Evolutionary conservation across 139 green algal species (phyloP), one percentile per base, ranked within the genome.

Genomic region (Ostreobium quekettii): DNA sequence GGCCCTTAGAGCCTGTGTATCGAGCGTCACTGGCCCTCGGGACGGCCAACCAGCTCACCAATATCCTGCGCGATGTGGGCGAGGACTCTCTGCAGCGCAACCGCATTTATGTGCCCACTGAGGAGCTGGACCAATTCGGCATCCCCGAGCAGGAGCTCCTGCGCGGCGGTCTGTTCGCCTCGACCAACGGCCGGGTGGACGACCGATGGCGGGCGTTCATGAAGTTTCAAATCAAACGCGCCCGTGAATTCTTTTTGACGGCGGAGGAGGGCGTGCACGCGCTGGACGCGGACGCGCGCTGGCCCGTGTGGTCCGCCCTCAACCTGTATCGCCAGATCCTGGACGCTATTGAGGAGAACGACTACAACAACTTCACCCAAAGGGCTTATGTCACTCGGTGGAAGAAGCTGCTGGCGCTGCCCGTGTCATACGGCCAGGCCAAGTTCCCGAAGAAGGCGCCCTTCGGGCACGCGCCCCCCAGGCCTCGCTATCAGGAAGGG

Each of bases 1-100:
- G 90, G 2, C 76, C 79, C 4, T 67, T 96, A 59, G 86, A 93
- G 60, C 57, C 66, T 0, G 90, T 97, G 56, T 98, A 99, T 79
- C 75, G 83, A 0, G 89, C 90, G 2, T 93, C 94, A 29, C 78
- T 99, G 53, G 85, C 88, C 1, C 82, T 99, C 46, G 94, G 94
- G 28, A 97, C 91, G 3, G 94, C 94, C 53, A 99, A 99, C 74
- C 94, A 99, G 88, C 89, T 99, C 48, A 99, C 94, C 59, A 99
- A 99, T 82, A 99, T 99, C 64, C 81, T 99, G 67, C 74, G 93
- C 0, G 94, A 99, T 68, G 94, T 99, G 28, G 94, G 94, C 7
- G 94, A 99, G 80, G 94, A 99, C 66, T 73, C 79, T 2, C 62
- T 67, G 22, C 76, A 87, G 67, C 84, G 94, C 47, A 90, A 91